Percentiles rank a stretch among this genome's conserved stretches.
These are phyloP conservation scores for Aspergillus oerlinghausenensis DNA, from an alignment of 2,329 filamentous ascomycete species.

Conservation along the genomic window DNA sequence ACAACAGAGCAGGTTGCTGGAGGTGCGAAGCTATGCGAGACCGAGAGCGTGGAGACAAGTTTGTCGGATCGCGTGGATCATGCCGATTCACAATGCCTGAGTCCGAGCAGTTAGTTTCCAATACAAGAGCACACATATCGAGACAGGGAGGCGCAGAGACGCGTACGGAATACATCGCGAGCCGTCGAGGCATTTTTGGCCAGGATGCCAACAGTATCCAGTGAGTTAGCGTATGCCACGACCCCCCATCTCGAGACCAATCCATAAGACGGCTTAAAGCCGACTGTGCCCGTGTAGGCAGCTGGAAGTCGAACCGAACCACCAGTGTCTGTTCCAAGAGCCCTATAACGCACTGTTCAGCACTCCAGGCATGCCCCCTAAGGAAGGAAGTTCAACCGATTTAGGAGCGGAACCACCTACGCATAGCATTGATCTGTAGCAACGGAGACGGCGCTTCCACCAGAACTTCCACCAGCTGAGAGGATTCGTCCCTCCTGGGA, in stretches of 20 bases:
- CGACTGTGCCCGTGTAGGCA: slow-evolving; percentile 76
- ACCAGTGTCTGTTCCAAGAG: slow-evolving; percentile 89
- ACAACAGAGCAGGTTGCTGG: slow-evolving; percentile 15
- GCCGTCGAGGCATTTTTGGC: slow-evolving; percentile 53
- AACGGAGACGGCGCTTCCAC: slow-evolving; percentile 86
- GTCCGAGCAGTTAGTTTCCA: slow-evolving; percentile 27
- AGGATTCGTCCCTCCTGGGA: slow-evolving; percentile 37
- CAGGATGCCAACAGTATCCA: slow-evolving; percentile 83
- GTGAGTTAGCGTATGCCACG: slow-evolving; percentile 84
- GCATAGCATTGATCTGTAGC: slow-evolving; percentile 58
- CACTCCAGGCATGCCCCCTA: slow-evolving; percentile 1
- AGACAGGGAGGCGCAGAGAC: slow-evolving; percentile 21
- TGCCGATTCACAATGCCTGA: slow-evolving; percentile 52
- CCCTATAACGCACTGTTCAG: slow-evolving; percentile 39
- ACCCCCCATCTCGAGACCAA: slow-evolving; percentile 81
- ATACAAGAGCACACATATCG: background rate
- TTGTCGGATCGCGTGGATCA: slow-evolving; percentile 72
- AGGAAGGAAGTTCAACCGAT: slow-evolving; percentile 4
- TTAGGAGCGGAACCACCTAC: slow-evolving; percentile 32
- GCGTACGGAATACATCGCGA: slow-evolving; percentile 47
- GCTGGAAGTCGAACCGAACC: slow-evolving; percentile 84
- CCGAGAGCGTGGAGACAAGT: slow-evolving; percentile 55
- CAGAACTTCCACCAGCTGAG: slow-evolving; percentile 85
- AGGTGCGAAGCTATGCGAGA: slow-evolving; percentile 45
- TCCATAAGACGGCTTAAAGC: slow-evolving; percentile 90